Conservation (phyloP, 2,329 filamentous ascomycete species). For the Sporothrix mexicana region DNA sequence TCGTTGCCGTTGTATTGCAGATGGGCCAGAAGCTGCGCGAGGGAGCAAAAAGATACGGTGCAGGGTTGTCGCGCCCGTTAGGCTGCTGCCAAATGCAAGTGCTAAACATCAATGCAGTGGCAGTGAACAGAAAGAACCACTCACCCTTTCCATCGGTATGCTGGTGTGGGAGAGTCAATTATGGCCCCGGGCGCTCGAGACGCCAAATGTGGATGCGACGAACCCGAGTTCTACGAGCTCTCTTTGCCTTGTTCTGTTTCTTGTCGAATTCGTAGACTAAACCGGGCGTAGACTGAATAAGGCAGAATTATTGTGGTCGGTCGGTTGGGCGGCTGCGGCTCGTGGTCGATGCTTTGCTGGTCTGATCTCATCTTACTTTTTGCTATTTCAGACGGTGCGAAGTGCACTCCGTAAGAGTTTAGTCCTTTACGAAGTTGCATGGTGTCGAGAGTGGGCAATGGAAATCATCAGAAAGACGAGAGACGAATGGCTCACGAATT, state of each 20-base stretch:
- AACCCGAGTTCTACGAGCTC: not conserved
- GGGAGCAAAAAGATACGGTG: not conserved
- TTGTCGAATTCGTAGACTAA: not conserved
- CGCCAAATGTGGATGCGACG: conserved; percentile 3
- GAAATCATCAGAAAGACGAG: too few relatives aligned
- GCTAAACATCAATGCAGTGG: not conserved
- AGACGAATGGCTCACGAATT: too few relatives aligned
- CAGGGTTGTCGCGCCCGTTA: not conserved
- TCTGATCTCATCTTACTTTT: not conserved
- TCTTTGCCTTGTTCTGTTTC: not conserved
- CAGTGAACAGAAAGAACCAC: not conserved
- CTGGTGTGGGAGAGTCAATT: too few relatives aligned
- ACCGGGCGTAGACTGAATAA: not conserved
- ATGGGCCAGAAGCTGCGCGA: not conserved
- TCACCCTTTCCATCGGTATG: not conserved
- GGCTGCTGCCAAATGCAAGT: not conserved
- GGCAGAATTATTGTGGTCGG: not conserved
- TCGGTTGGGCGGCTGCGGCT: not conserved
- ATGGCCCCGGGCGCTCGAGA: not conserved
- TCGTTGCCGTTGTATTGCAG: not conserved
- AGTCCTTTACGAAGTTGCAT: not conserved
- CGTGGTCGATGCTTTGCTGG: not conserved
- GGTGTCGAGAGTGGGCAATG: not conserved
- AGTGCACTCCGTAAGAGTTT: not conserved
- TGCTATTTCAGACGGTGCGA: not conserved